phyloP scores from a whole-genome alignment of 78 protist species.

The Planoprotostelium fungivorum region DNA sequence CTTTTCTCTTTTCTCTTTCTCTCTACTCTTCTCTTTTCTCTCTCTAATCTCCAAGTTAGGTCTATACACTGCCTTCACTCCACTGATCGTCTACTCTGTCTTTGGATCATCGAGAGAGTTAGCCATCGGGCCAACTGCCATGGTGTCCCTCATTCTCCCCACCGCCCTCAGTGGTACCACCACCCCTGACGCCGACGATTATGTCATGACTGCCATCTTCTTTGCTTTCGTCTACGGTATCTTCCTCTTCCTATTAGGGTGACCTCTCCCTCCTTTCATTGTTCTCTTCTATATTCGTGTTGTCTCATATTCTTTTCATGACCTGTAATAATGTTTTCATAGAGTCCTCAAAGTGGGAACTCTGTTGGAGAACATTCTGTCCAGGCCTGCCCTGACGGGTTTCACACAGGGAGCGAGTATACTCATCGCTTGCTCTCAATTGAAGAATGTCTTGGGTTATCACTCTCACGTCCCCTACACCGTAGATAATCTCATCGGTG shows the following conservation, averaged over 20 bases:
- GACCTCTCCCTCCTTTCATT: not conserved
- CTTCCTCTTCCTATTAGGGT: not conserved
- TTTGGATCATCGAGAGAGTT: slow-evolving; percentile 57
- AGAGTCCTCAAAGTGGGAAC: not conserved
- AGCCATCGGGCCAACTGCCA: slow-evolving; percentile 59
- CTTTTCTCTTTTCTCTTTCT: too few species aligned
- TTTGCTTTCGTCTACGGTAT: slow-evolving; percentile 4
- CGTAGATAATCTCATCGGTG: not conserved
- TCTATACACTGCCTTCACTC: slow-evolving; percentile 38
- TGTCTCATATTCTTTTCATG: not conserved
- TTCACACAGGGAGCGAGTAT: not conserved
- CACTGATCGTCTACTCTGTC: slow-evolving; percentile 50
- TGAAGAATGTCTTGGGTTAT: not conserved
- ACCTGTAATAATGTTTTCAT: not conserved
- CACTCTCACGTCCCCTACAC: not conserved
- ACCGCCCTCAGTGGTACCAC: slow-evolving; percentile 14
- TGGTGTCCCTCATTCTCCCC: slow-evolving; percentile 52
- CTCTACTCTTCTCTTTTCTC: not conserved
- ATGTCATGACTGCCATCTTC: slow-evolving; percentile 14
- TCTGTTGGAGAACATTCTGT: not conserved
- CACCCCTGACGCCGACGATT: not conserved
- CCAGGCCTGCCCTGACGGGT: not conserved
- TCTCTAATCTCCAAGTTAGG: not conserved
- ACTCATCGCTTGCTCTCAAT: not conserved
- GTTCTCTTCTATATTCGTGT: too few species aligned